Evolutionary conservation across 306 rosid genomes (phyloP).

Genomic region (Sindora glabra): DNA sequence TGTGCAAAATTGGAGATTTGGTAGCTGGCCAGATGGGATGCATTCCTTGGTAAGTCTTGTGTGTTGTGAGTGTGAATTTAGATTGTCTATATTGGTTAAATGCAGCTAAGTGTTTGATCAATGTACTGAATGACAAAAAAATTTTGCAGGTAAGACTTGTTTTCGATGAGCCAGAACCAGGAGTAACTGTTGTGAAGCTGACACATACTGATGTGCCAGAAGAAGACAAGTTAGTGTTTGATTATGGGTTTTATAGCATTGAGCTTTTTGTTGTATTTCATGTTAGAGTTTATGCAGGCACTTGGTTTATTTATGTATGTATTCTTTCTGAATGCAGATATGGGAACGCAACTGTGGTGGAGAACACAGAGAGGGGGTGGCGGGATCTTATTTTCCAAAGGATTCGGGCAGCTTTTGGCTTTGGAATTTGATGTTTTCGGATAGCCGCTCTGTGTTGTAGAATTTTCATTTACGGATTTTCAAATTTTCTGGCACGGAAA

Average conservation of each 20-base stretch:
- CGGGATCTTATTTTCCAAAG: slow-evolving; percentile 90
- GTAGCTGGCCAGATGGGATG: slow-evolving; percentile 81
- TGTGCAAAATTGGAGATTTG: slow-evolving; percentile 87
- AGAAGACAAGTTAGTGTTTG: slow-evolving; percentile 67
- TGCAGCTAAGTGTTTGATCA: neutral
- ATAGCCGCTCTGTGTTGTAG: slow-evolving; percentile 11
- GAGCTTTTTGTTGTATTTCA: neutral
- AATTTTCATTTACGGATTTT: slow-evolving; percentile 1
- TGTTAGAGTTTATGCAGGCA: neutral
- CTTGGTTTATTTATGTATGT: neutral
- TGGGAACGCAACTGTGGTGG: slow-evolving; percentile 92
- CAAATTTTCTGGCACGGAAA: slow-evolving; percentile 10
- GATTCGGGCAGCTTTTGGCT: slow-evolving; percentile 92
- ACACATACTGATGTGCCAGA: slow-evolving; percentile 80
- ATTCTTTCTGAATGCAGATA: slow-evolving; percentile 43
- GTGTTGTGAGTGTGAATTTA: too few relatives aligned
- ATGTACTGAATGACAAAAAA: neutral
- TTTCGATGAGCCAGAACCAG: slow-evolving; percentile 81
- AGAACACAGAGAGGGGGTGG: slow-evolving; percentile 98
- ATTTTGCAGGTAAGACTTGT: slow-evolving; percentile 66
- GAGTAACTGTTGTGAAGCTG: slow-evolving; percentile 65
- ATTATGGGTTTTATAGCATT: neutral
- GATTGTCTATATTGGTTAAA: neutral
- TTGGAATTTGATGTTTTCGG: slow-evolving; percentile 45
- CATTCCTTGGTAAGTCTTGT: slow-evolving; percentile 44